Base-by-base conservation (phyloP, 768 basidiomycete species). In the Trametes maxima region DNA sequence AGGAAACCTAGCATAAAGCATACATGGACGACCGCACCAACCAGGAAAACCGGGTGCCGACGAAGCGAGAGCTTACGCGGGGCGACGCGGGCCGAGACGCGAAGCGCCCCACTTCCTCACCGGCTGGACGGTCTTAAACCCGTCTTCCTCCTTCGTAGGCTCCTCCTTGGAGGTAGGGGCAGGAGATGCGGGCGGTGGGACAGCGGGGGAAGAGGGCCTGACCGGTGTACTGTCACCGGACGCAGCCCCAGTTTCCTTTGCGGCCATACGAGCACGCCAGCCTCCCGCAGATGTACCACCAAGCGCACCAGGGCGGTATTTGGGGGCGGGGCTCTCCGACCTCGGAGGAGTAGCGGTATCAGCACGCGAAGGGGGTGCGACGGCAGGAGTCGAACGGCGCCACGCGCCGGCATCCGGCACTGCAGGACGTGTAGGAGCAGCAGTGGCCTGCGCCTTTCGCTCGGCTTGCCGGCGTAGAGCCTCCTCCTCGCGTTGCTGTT, bases 401-500 rank as follows among this genome's bases (percentile, higher is more conserved):
- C 69, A 66, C 70, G 70, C 40, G 69, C 66, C 36, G 69, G 74
- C 2, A 65, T 71, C 36, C 70, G 59, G 33, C 2, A 24, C 59
- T n/a, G n/a, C n/a, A 13, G 77, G 72, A 3, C 67, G 63, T 11
- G 75, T 68, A 39, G 57, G 43, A 24, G 65, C 52, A 19, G 76
- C 68, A 5, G 72, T 36, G 0, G 68, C 39, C 21, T 42, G 33
- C 69, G 63, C 59, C 80, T 77, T 54, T 77, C 77, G 74, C 54
- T 72, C 82, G 1, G 59, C 60, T 33, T 48, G 60, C 25, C 60
- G 53, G 25, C 54, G 64, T n/a, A 63, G 43, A 12, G 89, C 89
- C 61, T 90, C 89, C n/a, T 87, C 85, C 67, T 90, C 90, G 40
- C 87, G 82, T 65, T 86, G 82, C 13, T 74, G 75, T 63, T 84